Evolutionary conservation across 1,139 yeast species (phyloP), one percentile per base, ranked within the genome.

Genomic region (Suhomyces anneliseae): DNA sequence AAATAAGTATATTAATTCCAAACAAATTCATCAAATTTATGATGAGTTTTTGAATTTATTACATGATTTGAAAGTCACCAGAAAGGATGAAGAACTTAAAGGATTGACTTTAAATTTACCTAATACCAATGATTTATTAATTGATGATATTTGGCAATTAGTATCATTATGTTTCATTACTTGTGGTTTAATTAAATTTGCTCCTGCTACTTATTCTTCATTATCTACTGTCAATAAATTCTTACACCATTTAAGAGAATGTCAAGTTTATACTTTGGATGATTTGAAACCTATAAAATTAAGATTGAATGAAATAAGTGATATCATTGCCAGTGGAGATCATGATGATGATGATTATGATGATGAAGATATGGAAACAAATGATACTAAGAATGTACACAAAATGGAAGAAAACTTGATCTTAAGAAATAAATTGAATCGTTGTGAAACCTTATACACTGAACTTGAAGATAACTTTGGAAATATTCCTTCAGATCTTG

Each of bases 141-240:
- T 88, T 36, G 96, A 90, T 63, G 98, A 93, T 59, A 87, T 87
- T 27, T 88, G 93, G 76, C 97, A 92, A 64, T 72, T 93, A 44
- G 70, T 92, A 43, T 86, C 96, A 11, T 72, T 93, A 46, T 87
- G 95, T 54, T 88, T 90, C 64, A 80, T 92, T 55, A 89, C 98
- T 1, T 95, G 95, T 52, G 99, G 99, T 3, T 75, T 90, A 56
- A 87, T 87, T 46, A 85, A 90, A 56, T 81, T 89, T 38, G 96
- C 97, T 1, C 97, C 97, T 1, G 96, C 97, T 3, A 89, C 96
- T 1, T 93, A 87, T 67, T 90, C 96, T 8, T 87, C 96, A 7
- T 72, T 92, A 42, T 78, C 90, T 39, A 89, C 97, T 0, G 96
- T 93, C 9, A 83, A 83, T 66, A 82, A 93, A 57, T 71, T 93